Evolutionary conservation across 2,329 filamentous ascomycete genomes (phyloP).

Genomic region (Beauveria sp.): DNA sequence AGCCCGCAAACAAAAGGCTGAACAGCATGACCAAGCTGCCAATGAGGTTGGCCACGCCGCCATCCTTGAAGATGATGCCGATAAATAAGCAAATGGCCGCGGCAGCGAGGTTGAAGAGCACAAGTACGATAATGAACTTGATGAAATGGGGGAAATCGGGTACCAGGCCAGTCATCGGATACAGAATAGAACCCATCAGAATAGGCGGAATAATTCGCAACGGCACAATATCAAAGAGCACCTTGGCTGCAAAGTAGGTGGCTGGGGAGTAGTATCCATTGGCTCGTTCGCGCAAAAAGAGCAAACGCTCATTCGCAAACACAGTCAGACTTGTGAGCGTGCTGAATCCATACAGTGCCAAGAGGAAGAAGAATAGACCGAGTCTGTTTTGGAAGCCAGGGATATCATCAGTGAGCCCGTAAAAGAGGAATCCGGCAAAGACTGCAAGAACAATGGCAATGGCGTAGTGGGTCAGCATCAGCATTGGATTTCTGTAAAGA

Average conservation of each 20-base stretch:
- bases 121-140: conserved; percentile 83
- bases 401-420: conserved; percentile 91
- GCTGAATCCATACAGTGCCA: conserved; percentile 94
- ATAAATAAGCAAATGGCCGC: conserved; percentile 93
- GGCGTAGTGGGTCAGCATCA: conserved; percentile 98
- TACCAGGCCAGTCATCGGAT: conserved; percentile 93
- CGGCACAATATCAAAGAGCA: conserved; percentile 96
- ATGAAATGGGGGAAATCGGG: conserved; percentile 77
- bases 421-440: conserved; percentile 91
- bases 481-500: conserved; percentile 90
- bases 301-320: conserved; percentile 80
- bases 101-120: conserved; percentile 92
- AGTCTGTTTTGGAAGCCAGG: conserved; percentile 96
- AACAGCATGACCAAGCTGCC: conserved; percentile 97
- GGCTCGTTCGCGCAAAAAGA: conserved; percentile 88
- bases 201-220: conserved; percentile 91
- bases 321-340: conserved; percentile 90
- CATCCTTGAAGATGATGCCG: conserved; percentile 88
- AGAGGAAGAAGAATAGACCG: conserved; percentile 93
- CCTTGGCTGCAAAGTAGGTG: conserved; percentile 91
- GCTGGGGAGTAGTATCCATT: conserved; percentile 95
- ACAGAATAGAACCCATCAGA: conserved; percentile 91
- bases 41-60: conserved; percentile 84
- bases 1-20: conserved; percentile 86
- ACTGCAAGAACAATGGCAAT: conserved; percentile 93